Evolutionary conservation across 345 rosid genomes (phyloP).

Genomic region (Dimocarpus longan): DNA sequence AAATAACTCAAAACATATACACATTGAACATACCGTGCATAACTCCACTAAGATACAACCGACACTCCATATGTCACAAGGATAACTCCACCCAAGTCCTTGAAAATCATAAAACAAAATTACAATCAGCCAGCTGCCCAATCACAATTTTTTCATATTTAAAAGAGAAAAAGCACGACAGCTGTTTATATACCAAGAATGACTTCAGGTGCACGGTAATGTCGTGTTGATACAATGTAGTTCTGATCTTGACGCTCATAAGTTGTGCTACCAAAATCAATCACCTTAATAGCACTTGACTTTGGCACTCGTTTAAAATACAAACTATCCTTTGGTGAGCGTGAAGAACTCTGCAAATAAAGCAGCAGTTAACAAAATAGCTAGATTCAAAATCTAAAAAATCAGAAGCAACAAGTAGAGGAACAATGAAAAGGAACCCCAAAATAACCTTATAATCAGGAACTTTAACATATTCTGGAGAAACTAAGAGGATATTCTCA

Average conservation of each 20-base stretch:
- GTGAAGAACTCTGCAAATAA: conserved; percentile 43
- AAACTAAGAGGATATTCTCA: conserved; percentile 77
- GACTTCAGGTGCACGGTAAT: conserved; percentile 92
- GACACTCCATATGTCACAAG: conserved; percentile 93
- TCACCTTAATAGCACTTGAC: conserved; percentile 83
- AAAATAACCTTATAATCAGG: conserved; percentile 74
- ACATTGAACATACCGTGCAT: conserved; percentile 66
- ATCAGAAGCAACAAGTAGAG: background rate
- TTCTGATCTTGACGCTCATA: conserved; percentile 81
- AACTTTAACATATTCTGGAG: conserved; percentile 74
- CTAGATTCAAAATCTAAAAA: background rate
- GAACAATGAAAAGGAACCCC: background rate
- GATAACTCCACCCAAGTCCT: conserved; percentile 93
- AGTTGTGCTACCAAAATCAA: conserved; percentile 93
- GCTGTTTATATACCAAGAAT: conserved; percentile 57
- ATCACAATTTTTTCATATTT: too few relatives aligned
- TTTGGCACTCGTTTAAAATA: conserved; percentile 75
- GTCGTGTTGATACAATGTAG: conserved; percentile 81
- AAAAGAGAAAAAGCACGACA: background rate
- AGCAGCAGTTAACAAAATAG: background rate
- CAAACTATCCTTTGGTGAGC: conserved; percentile 55
- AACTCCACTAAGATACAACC: conserved; percentile 84
- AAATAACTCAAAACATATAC: background rate
- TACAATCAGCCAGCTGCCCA: background rate
- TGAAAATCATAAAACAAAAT: background rate